phyloP scores from a whole-genome alignment of 768 basidiomycete genomes.

The Peribolospora kevripleyi region DNA sequence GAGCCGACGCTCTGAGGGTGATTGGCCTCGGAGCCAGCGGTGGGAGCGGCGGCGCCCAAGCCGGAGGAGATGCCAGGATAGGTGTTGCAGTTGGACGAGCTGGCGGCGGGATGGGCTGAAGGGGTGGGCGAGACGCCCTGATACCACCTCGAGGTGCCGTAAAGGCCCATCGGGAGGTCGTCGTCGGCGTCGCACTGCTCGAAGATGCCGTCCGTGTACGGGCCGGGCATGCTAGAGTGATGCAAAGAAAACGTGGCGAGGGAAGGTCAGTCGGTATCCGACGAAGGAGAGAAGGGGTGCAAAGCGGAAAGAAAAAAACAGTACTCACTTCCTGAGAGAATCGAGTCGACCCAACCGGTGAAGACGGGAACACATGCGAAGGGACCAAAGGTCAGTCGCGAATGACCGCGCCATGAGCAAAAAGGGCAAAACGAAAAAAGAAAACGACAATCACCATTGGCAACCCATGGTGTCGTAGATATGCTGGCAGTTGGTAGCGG shows the following conservation, averaged over 20 bases:
- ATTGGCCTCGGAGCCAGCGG: no score
- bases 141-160: conserved; percentile 22
- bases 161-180: conserved; percentile 24
- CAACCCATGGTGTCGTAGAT: conserved; percentile 23
- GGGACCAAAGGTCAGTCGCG: no score
- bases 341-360: no score
- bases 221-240: conserved; percentile 23
- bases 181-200: conserved; percentile 26
- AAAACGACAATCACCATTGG: conserved; percentile 1
- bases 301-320: no score
- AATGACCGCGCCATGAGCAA: conserved; percentile 8
- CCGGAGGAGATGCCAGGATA: no score
- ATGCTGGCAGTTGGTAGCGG: conserved; percentile 23
- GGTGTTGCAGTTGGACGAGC: conserved; percentile 34
- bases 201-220: conserved; percentile 21
- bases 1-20: no score
- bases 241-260: conserved; percentile 3
- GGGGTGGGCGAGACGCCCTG: conserved; percentile 24
- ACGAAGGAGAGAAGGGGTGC: no score
- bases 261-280: conserved; percentile 14
- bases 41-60: no score
- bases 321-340: no score
- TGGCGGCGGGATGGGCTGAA: conserved; percentile 25
- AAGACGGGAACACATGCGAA: no score
- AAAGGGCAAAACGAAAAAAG: neutral